Percentiles rank a stretch among this genome's conserved stretches.
phyloP scores from a whole-genome alignment of 768 basidiomycete genomes.

The Grammothele lineata region DNA sequence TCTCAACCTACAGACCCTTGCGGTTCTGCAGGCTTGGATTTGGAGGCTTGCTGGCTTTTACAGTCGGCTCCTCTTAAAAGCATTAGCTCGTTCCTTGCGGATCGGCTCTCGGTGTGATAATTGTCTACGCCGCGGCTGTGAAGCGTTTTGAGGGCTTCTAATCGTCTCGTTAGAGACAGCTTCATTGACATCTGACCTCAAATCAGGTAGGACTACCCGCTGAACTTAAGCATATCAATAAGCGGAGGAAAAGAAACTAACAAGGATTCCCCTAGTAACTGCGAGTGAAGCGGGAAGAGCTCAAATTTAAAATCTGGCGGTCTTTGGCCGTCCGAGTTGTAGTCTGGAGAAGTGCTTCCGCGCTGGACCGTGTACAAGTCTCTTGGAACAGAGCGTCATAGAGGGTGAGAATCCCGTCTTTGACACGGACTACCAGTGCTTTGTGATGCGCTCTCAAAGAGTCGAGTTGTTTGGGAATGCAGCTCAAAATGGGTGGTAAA shows the following conservation, averaged over 20 bases:
- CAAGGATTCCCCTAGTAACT: conserved; percentile 87
- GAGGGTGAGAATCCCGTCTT: conserved; percentile 71
- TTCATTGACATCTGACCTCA: conserved; percentile 53
- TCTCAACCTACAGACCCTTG: conserved; percentile 41
- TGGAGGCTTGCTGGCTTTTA: conserved; percentile 33
- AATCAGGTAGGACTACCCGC: conserved; percentile 81
- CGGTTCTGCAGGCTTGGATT: conserved; percentile 36
- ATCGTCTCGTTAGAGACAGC: conserved; percentile 26
- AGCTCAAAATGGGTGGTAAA: conserved; percentile 82
- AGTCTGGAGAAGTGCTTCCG: conserved; percentile 76
- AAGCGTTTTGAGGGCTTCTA: conserved; percentile 21
- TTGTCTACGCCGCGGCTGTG: conserved; percentile 39
- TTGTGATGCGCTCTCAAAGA: conserved; percentile 72
- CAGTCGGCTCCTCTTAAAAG: conserved; percentile 41
- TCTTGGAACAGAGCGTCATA: conserved; percentile 76
- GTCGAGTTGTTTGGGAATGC: conserved; percentile 86
- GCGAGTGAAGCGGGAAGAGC: conserved; percentile 83
- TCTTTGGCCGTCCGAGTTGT: conserved; percentile 63
- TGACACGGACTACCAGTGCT: conserved; percentile 57
- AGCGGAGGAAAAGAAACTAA: conserved; percentile 91
- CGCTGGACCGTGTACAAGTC: conserved; percentile 71
- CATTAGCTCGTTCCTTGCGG: conserved; percentile 33
- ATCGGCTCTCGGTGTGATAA: conserved; percentile 48
- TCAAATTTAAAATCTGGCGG: conserved; percentile 80
- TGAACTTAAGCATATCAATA: conserved; percentile 89